Base-by-base conservation (phyloP, 1,284 basidiomycete species). In the Phaffia rhodozyma region DNA sequence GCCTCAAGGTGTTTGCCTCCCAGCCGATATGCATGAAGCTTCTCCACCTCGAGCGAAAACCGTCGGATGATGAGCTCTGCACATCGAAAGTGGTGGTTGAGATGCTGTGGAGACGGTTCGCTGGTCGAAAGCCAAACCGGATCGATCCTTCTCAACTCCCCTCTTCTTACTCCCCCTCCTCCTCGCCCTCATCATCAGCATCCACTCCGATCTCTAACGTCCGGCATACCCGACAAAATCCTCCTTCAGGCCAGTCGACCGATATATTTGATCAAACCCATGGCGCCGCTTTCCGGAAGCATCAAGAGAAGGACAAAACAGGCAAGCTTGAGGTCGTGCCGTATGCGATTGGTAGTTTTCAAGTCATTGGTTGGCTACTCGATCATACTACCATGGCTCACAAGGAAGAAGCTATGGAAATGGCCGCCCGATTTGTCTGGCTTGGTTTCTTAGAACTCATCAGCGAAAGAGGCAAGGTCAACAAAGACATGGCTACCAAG, bases 21-120 rank as follows among this genome's bases (percentile, higher is more conserved):
- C 93, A 97, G 73, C 91, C 94, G 43, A 97, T 99, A 72, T 97
- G 91, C 51, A 91, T 97, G 83, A 97, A 97, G 77, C 83, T 98
- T 11, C 83, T 98, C 6, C 93, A 98, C 76, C 86, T 99, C 70
- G 96, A 99, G 75, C 83, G 96, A 62, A 84, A 92, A 58, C 83
- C 86, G 3, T 80, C 84, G 52, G 96, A 99, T 76, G 96, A 99
- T 78, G 96, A 98, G 79, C 91, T 99, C 72, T 92, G 97, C 72
- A 87, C 97, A 69, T 91, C 91, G 20, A 86, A 90, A 69, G 85
- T 86, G 43, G 91, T 97, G 67, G 86, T 98, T 75, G 91, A 91
- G 49, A 88, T 93, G 68, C 83, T 98, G 67, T 98, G 97, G 80
- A 85, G 91, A 65, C 87, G 94, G 38, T 97, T 99, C 72, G 85